Evolutionary conservation across 768 basidiomycete genomes (phyloP).

Genomic region (Suillus tomentosus): DNA sequence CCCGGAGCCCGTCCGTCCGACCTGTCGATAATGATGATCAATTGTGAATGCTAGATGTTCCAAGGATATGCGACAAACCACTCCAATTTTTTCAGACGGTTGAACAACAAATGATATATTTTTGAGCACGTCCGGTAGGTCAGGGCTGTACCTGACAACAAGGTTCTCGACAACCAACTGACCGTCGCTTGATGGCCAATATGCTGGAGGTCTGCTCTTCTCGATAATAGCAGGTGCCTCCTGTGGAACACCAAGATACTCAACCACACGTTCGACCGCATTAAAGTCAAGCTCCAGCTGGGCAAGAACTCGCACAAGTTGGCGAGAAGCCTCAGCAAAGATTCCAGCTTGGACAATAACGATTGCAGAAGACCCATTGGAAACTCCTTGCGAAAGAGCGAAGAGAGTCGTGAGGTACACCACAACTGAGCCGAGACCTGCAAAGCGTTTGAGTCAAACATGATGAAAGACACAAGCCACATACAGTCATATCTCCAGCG

Average conservation of each 20-base stretch:
- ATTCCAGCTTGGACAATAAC: constrained; percentile 72
- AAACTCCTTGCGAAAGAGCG: constrained; percentile 57
- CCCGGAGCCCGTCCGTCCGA: constrained; percentile 72
- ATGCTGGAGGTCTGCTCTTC: constrained; percentile 62
- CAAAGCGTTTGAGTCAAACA: neutral
- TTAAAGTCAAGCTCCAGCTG: constrained; percentile 77
- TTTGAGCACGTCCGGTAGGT: constrained; percentile 60
- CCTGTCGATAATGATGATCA: constrained; percentile 35
- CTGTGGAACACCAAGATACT: constrained; percentile 67
- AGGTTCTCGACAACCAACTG: constrained; percentile 59
- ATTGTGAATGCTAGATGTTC: constrained; percentile 4
- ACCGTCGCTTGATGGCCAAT: constrained; percentile 67
- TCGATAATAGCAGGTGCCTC: constrained; percentile 66
- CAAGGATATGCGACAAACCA: constrained; percentile 43
- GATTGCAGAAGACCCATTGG: constrained; percentile 64
- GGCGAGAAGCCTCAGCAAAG: constrained; percentile 69
- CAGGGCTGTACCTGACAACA: constrained; percentile 62
- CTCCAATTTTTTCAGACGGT: constrained; percentile 67
- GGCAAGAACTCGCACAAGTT: constrained; percentile 68
- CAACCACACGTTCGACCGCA: constrained; percentile 71
- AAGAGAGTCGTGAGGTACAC: constrained; percentile 72
- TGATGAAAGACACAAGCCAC: constrained; percentile 18
- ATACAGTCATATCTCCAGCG: constrained; percentile 74
- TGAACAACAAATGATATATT: constrained; percentile 58
- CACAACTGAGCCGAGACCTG: constrained; percentile 70